Percentiles rank a stretch among this genome's conserved stretches.
Evolutionary conservation across 495 filamentous ascomycete species (phyloP).

Genomic region (Immersiella caudata): DNA sequence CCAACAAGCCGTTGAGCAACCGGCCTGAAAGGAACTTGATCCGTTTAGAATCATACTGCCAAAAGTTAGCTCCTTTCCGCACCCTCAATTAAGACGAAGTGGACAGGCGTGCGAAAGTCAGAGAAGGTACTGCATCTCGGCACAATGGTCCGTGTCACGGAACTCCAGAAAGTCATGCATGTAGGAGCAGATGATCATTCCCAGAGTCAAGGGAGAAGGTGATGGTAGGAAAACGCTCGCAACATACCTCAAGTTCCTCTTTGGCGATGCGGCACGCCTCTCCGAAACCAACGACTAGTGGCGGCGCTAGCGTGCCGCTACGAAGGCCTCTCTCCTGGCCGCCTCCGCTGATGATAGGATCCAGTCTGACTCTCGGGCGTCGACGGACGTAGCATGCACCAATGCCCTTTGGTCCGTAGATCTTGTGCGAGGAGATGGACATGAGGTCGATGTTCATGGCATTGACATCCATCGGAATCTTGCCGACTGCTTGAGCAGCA

Average conservation of each 20-base stretch:
- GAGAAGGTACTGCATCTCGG: slow-evolving; percentile 9
- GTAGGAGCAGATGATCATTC: slow-evolving; percentile 69
- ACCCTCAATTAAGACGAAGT: slow-evolving; percentile 11
- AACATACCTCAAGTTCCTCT: slow-evolving; percentile 83
- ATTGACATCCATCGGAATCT: slow-evolving; percentile 95
- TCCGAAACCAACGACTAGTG: slow-evolving; percentile 87
- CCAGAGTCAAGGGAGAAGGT: slow-evolving; percentile 3
- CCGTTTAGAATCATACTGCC: slow-evolving; percentile 86
- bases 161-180: slow-evolving; percentile 68
- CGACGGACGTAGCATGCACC: slow-evolving; percentile 94
- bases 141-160: slow-evolving; percentile 43
- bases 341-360: slow-evolving; percentile 94
- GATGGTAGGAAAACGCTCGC: slow-evolving; percentile 10
- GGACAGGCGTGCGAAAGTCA: background rate
- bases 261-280: slow-evolving; percentile 92
- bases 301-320: slow-evolving; percentile 89
- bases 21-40: slow-evolving; percentile 81
- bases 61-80: slow-evolving; percentile 24
- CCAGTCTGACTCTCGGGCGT: slow-evolving; percentile 87
- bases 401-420: slow-evolving; percentile 96
- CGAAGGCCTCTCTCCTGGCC: slow-evolving; percentile 93
- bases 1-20: slow-evolving; percentile 74
- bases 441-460: slow-evolving; percentile 96
- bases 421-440: slow-evolving; percentile 99
- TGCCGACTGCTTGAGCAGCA: slow-evolving; percentile 92